Base-by-base conservation (phyloP, 164 flowering plant species). In the Cinnamomum micranthum region DNA sequence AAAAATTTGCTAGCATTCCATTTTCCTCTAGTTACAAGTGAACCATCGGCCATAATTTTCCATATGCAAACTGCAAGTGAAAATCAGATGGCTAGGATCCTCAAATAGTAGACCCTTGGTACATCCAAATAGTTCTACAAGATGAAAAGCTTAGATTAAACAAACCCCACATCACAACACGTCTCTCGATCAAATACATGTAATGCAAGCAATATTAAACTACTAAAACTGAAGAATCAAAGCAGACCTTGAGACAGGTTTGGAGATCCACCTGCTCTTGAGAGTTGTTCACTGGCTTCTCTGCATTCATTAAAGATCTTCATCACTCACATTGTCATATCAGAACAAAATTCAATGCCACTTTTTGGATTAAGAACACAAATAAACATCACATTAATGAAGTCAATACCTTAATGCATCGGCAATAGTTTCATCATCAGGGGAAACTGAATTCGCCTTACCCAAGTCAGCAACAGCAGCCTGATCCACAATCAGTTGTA, bases 391-490 rank as follows among this genome's bases (percentile, higher is more conserved):
- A 6, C 25, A 70, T 65, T 28, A 73, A 55, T 41, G 17, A 67
- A 73, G 77, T 65, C 67, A 71, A 69, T 81, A 95, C 99, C 97
- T 91, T 63, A 93, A 84, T 7, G 87, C 91, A 50, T 89, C 87
- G 51, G 87, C 87, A 79, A 95, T 88, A 69, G 98, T 95, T 82
- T 91, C 99, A 82, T 95, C 97, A 70, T 86, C 91, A 65, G 97
- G 98, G 50, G 97, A 89, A 77, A 88, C 82, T 82, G 86, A 83
- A 84, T 73, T 84, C 28, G 99, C 99, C 80, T 83, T 87, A 66
- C 80, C 83, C 80, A 95, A 85, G 80, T 95, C 99, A 73, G 85
- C 73, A 68, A 95, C 90, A 51, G 98, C 99, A 79, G 88, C 91
- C 99, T 95, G 80, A 52, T 35, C 19, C 12, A 59, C 50, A 1